Evolutionary conservation across 2,329 filamentous ascomycete genomes (phyloP).

Genomic region (Colletotrichum orbiculare): DNA sequence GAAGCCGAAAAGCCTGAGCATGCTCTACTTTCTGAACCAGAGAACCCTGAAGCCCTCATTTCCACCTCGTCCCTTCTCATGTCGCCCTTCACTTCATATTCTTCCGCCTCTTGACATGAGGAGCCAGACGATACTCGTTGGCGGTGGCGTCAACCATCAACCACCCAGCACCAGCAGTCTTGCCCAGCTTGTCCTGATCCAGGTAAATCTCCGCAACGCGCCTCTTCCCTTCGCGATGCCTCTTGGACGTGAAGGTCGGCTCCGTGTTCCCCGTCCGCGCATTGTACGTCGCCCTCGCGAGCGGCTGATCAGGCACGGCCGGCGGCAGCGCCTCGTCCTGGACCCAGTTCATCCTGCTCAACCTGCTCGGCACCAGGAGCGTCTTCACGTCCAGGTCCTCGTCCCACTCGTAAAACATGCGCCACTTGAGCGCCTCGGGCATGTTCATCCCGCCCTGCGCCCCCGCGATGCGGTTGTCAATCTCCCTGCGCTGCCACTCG

Average conservation of each 20-base stretch:
- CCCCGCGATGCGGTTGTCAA: no score
- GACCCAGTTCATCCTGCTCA: not conserved
- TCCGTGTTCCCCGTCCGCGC: not conserved
- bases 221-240: not conserved
- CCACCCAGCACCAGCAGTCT: not conserved
- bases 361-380: no score
- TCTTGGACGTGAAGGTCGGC: not conserved
- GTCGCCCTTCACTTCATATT: not conserved
- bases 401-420: no score
- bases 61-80: slow-evolving; percentile 3
- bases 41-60: not conserved
- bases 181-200: not conserved
- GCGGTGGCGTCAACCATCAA: slow-evolving; percentile 2
- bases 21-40: not conserved
- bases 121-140: not conserved
- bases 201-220: not conserved
- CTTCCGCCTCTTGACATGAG: not conserved
- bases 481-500: no score
- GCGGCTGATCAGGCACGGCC: not conserved
- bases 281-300: not conserved
- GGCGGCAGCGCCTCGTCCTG: no score
- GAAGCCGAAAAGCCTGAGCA: not conserved
- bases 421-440: no score
- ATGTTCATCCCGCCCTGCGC: no score
- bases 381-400: no score